Conservation (phyloP, 352 stramenopile genomes). For the Phytopythium vexans region DNA sequence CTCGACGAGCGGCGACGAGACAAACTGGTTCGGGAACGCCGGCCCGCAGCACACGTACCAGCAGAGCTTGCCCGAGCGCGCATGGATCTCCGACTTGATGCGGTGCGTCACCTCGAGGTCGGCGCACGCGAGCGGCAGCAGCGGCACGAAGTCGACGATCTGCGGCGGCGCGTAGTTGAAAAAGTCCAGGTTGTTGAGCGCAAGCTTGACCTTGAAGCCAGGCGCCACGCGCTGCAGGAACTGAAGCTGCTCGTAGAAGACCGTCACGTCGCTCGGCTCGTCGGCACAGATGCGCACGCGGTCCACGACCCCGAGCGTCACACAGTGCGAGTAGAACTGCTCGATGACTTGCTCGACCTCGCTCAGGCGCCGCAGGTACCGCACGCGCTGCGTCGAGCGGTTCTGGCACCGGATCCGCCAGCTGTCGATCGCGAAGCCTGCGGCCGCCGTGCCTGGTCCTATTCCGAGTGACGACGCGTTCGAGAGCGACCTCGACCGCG, state of each 20-base stretch:
- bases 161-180: constrained; percentile 56
- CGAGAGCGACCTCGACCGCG: neutral
- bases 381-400: constrained; percentile 48
- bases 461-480: neutral
- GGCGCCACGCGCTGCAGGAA: constrained; percentile 64
- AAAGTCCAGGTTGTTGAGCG: constrained; percentile 74
- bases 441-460: constrained; percentile 1
- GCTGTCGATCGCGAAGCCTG: constrained; percentile 41
- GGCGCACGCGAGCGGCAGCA: constrained; percentile 62
- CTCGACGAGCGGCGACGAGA: constrained; percentile 70
- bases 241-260: constrained; percentile 63
- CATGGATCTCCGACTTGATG: constrained; percentile 48
- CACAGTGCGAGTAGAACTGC: constrained; percentile 67
- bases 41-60: constrained; percentile 83
- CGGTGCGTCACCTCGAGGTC: constrained; percentile 58
- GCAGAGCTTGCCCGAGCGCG: constrained; percentile 53
- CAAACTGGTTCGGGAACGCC: constrained; percentile 73
- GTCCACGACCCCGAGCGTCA: constrained; percentile 48
- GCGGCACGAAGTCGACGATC: constrained; percentile 69
- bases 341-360: constrained; percentile 66
- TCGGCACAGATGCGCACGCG: constrained; percentile 70
- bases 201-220: constrained; percentile 68
- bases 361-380: constrained; percentile 46
- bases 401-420: constrained; percentile 72
- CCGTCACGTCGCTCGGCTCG: constrained; percentile 47